Evolutionary conservation across 2,329 filamentous ascomycete genomes (phyloP).

Genomic region (Elsinoe necatrix): DNA sequence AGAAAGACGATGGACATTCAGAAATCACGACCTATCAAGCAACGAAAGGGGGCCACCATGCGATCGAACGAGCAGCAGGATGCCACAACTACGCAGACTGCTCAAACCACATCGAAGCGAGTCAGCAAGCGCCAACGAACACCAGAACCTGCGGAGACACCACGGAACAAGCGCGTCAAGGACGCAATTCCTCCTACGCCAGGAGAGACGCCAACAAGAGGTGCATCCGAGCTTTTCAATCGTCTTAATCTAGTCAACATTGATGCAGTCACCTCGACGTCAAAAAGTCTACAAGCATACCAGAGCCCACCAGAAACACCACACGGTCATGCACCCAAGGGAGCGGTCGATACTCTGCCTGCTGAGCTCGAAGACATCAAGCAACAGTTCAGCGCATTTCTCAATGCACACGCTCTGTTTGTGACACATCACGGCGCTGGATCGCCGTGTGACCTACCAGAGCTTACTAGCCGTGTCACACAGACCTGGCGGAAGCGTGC

Average conservation of each 20-base stretch:
- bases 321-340: not conserved
- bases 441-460: constrained; percentile 35
- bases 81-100: not conserved
- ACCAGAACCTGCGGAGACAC: constrained; percentile 20
- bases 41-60: not conserved
- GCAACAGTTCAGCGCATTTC: constrained; percentile 40
- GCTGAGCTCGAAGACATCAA: constrained; percentile 36
- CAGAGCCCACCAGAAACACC: constrained; percentile 30
- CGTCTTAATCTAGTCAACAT: constrained; percentile 25
- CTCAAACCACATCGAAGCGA: not conserved
- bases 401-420: constrained; percentile 42
- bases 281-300: constrained; percentile 20
- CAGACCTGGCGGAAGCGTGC: constrained; percentile 39
- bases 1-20: not conserved
- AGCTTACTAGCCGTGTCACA: constrained; percentile 35
- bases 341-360: constrained; percentile 27
- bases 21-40: not conserved
- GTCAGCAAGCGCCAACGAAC: constrained; percentile 17
- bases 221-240: constrained; percentile 28
- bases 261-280: constrained; percentile 20
- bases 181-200: constrained; percentile 26
- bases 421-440: constrained; percentile 43
- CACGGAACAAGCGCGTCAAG: constrained; percentile 28
- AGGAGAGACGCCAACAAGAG: constrained; percentile 29
- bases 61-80: not conserved